Evolutionary conservation across 192 early-diverging fungal genomes (phyloP).

Genomic region (Coemansia sp.): DNA sequence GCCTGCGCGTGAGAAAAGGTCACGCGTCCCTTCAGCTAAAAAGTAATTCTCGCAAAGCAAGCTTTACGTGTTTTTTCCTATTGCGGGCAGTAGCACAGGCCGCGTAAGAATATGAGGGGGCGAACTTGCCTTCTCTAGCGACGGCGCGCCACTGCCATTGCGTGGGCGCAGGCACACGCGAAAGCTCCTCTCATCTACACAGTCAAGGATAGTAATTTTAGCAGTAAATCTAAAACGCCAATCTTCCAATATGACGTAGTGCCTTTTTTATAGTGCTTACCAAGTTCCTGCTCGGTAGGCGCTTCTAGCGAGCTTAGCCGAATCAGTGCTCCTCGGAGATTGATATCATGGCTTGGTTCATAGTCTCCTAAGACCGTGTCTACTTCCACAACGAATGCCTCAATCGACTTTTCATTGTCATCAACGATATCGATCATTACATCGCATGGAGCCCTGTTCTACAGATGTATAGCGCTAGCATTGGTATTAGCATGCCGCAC

Average conservation of each 20-base stretch:
- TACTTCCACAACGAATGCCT: slow-evolving; percentile 42
- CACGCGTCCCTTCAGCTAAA: neutral
- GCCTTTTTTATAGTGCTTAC: slow-evolving; percentile 8
- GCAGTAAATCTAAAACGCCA: neutral
- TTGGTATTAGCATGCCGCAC: neutral
- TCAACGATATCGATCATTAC: slow-evolving; percentile 38
- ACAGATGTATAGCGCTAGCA: neutral
- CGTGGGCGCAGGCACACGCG: slow-evolving; percentile 31
- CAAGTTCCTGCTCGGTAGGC: slow-evolving; percentile 7
- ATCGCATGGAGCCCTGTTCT: slow-evolving; percentile 22
- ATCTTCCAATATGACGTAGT: neutral
- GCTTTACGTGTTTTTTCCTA: neutral
- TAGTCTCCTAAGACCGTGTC: slow-evolving; percentile 21
- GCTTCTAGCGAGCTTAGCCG: slow-evolving; percentile 34
- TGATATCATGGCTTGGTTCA: slow-evolving; percentile 23
- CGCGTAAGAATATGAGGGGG: neutral
- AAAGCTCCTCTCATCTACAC: slow-evolving; percentile 24
- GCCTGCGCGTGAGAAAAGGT: neutral
- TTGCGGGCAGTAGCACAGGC: neutral
- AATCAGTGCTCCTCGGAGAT: slow-evolving; percentile 40
- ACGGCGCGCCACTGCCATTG: slow-evolving; percentile 21
- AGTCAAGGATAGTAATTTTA: neutral
- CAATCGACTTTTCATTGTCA: slow-evolving; percentile 16
- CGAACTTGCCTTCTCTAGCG: slow-evolving; percentile 28
- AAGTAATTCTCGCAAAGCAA: neutral